Conservation (phyloP, 2,329 filamentous ascomycete genomes). For the Clarireedia homoeocarpa region DNA sequence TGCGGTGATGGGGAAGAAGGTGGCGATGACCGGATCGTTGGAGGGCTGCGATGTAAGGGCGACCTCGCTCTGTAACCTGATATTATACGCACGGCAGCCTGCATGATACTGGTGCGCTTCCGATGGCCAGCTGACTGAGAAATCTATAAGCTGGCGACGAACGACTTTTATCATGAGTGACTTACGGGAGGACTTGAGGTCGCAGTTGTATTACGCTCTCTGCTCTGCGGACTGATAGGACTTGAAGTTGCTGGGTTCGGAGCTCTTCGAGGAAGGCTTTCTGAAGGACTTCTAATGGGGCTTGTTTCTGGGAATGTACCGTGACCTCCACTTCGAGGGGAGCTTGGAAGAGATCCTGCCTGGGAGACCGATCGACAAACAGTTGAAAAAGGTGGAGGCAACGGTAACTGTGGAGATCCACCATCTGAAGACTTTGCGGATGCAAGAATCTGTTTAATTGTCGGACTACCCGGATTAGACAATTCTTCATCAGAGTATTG, state of each 20-base stretch:
- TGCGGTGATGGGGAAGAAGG: constrained; percentile 16
- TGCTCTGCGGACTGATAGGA: not conserved
- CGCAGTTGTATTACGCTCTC: not conserved
- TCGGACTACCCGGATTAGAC: not conserved
- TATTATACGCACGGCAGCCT: constrained; percentile 12
- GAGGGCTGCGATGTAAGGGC: constrained; percentile 10
- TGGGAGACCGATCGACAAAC: constrained; percentile 19
- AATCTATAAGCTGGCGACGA: not conserved
- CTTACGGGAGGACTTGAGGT: constrained; percentile 4
- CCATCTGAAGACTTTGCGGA: not conserved
- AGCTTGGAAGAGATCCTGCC: constrained; percentile 16
- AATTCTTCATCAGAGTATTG: not conserved
- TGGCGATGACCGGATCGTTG: constrained; percentile 6
- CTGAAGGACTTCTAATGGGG: constrained; percentile 9
- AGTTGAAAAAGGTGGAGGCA: constrained; percentile 28
- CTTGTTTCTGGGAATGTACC: constrained; percentile 4
- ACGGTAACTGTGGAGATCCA: constrained; percentile 12
- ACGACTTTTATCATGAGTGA: not conserved
- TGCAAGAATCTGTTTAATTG: not conserved
- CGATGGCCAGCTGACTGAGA: constrained; percentile 9
- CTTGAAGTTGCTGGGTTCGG: not conserved
- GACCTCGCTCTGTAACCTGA: constrained; percentile 15
- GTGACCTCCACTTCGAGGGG: constrained; percentile 4
- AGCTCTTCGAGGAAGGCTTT: constrained; percentile 2
- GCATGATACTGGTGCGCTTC: constrained; percentile 6